Conservation (phyloP, 1,284 basidiomycete species). For the Heterobasidion annosum region DNA sequence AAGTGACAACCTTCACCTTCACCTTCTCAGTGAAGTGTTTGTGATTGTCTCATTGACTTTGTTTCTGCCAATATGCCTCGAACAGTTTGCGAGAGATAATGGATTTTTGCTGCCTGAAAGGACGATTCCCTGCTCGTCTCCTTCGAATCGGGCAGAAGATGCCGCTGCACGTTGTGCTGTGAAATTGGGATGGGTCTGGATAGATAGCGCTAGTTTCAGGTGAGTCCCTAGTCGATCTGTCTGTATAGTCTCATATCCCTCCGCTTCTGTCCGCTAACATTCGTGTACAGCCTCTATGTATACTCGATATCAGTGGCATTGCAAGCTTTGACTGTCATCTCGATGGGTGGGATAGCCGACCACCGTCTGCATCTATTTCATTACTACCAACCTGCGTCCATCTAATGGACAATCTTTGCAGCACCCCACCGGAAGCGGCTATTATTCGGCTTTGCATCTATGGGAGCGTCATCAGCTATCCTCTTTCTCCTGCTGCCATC, state of each 20-base stretch:
- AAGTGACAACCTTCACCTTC: constrained; percentile 1
- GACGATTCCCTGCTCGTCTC: constrained; percentile 35
- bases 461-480: constrained; percentile 59
- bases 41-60: constrained; percentile 72
- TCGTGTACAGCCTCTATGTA: constrained; percentile 60
- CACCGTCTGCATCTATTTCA: constrained; percentile 48
- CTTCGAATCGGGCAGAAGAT: constrained; percentile 13
- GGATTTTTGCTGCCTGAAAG: constrained; percentile 61
- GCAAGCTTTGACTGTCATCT: constrained; percentile 86
- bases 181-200: constrained; percentile 70
- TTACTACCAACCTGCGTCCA: neutral
- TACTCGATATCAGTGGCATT: constrained; percentile 80
- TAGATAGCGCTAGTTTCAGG: constrained; percentile 87
- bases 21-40: constrained; percentile 58
- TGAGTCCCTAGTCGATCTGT: constrained; percentile 21
- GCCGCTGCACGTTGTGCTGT: constrained; percentile 54
- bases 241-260: too few species aligned
- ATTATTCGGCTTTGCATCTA: constrained; percentile 63
- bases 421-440: constrained; percentile 73
- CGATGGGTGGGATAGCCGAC: constrained; percentile 84
- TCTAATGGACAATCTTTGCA: constrained; percentile 22
- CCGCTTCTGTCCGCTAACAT: neutral
- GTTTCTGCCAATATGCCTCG: constrained; percentile 76
- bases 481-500: constrained; percentile 71
- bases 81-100: constrained; percentile 79